Evolutionary conservation across 805 yeast species (phyloP), one percentile per base, ranked within the genome.

Genomic region (Starmerella vaccinii): DNA sequence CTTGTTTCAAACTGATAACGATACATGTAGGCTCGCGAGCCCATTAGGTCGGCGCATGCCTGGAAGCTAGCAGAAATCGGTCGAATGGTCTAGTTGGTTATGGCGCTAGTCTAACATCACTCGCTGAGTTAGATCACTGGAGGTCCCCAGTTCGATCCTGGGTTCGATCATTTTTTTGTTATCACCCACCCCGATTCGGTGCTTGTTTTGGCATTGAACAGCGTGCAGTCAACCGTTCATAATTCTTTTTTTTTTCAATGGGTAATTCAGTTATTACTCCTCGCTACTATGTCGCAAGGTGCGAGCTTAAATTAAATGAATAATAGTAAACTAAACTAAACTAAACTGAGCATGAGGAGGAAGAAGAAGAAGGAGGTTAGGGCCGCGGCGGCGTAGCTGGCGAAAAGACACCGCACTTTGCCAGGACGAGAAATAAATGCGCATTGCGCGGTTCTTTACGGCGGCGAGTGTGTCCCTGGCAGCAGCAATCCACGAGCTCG

Each of bases 61-160:
- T 2, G 12, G 5, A 6, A 7, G 12, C 21, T 19, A 9, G 12
- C 23, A 9, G 26, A 15, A 37, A 21, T 38, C 19, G 58, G 58
- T 49, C 57, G 54, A 30, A 54, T 55, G 58, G 58, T 53, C 57
- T 54, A 55, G 56, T 54, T 55, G 58, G 58, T 55, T 55, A 55
- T 54, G 57, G 58, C 58, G 58, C 56, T 53, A 54, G 58, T 53
- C 58, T 55, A 53, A 53, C 56, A 55, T 49, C 41, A 30, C 51
- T 43, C n/a, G 22, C 29, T 35, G 49, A 51, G 52, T 54, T 55
- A 56, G 59, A 34, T 47, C 57, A 54, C 59, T 55, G 59, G 59
- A 56, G 59, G 59, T 56, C 57, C 59, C 56, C 59, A 56, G 59
- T 56, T 56, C 59, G 59, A 56, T 54, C 59, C 59, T 56, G 59